Base-by-base conservation (phyloP, 2,329 filamentous ascomycete species). In the Stachybotrys chlorohalonatus region DNA sequence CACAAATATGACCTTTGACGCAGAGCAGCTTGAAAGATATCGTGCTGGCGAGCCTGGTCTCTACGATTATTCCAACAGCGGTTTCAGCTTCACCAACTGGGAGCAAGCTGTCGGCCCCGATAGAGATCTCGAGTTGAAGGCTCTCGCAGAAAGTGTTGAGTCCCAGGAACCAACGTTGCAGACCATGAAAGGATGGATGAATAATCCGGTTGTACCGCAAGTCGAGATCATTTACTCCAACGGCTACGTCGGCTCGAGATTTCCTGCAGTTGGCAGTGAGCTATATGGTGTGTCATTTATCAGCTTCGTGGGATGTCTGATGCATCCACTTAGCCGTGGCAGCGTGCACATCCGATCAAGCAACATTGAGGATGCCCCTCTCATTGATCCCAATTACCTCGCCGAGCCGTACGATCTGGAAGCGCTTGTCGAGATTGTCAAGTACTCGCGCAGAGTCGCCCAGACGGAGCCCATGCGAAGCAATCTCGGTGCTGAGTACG, bases 351-450 rank as follows among this genome's bases (percentile, higher is more conserved):
- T 52, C 50, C 8, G 11, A 8, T 52, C 50, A 7, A 45, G 17
- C 15, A 52, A 52, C 50, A 52, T 52, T 15, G 36, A 45, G 11
- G 50, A 52, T 13, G 11, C 6, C 31, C 50, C 50, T 7, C 16
- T 52, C 50, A 52, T 52, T 16, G 24, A 52, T 32, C 50, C 50
- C 32, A 52, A 52, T 8, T 52, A 52, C 36, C 50, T 52, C n/a
- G 31, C 50, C 24, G 11, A 52, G 16, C 31, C 42, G 50, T 32
- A 52, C 32, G 50, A 52, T 45, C 31, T 52, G 1, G 50, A 52
- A 8, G 50, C 50, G 5, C 36, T 52, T 7, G 50, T 45, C 7
- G 36, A 45, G 31, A 52, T 52, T 30, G 36, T 52, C 31, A 52
- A 52, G 32, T 52, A 52, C 32, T 32, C 50, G 16, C 50, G 50